phyloP scores from a whole-genome alignment of 2,329 filamentous ascomycete species.

The Rhinocladiella similis region DNA sequence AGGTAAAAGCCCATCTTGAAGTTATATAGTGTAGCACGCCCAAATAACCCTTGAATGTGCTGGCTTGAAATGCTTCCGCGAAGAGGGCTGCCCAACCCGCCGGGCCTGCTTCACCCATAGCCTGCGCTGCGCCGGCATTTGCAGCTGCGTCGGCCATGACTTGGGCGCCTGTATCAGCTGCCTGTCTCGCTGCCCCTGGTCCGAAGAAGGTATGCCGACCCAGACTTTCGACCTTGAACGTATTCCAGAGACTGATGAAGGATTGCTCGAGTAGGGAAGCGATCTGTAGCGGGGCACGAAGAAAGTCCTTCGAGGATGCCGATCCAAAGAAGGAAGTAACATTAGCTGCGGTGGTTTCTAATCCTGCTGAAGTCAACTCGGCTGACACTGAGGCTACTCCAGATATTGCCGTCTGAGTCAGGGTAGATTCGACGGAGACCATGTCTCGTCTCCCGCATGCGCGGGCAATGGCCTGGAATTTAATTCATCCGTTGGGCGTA shows the following conservation, averaged over 20 bases:
- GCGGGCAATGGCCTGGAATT: conserved; percentile 5
- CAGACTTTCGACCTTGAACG: conserved; percentile 29
- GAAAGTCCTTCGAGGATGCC: conserved; percentile 34
- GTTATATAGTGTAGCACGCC: conserved; percentile 89
- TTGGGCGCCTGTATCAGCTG: conserved; percentile 41
- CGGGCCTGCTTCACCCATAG: conserved; percentile 35
- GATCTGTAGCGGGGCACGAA: conserved; percentile 39
- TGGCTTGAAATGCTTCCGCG: conserved; percentile 46
- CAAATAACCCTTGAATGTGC: conserved; percentile 66
- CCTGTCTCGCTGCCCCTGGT: conserved; percentile 30
- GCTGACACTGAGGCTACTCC: conserved; percentile 5
- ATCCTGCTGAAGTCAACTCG: conserved; percentile 10
- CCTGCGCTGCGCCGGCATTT: conserved; percentile 35
- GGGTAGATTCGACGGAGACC: conserved; percentile 23
- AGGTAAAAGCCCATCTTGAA: conserved; percentile 88
- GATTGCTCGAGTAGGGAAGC: conserved; percentile 39
- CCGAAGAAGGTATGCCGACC: conserved; percentile 34
- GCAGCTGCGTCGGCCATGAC: conserved; percentile 40
- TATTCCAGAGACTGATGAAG: conserved; percentile 38
- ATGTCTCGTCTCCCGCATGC: conserved; percentile 21
- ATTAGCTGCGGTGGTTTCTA: conserved; percentile 15
- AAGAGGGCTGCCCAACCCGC: conserved; percentile 39
- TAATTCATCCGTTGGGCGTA: conserved; percentile 13
- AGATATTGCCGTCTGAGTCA: conserved; percentile 15
- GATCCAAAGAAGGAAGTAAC: conserved; percentile 28